phyloP scores from a whole-genome alignment of 1,284 basidiomycete species.

The Omphalotus olearius region DNA sequence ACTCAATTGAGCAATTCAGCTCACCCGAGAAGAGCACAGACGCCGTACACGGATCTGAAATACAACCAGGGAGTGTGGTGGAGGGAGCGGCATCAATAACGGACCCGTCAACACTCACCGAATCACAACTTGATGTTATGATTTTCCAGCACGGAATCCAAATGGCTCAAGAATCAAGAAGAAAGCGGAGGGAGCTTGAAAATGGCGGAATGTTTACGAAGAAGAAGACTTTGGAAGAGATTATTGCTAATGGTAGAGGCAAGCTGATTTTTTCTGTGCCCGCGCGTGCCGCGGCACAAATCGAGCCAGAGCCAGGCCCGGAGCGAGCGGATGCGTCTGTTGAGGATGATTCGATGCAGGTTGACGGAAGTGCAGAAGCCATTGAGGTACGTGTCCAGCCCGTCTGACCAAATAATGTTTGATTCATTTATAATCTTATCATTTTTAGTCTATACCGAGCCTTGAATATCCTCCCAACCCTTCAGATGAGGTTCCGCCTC shows the following conservation, averaged over 20 bases:
- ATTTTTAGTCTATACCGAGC: neutral
- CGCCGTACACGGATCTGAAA: too few species aligned
- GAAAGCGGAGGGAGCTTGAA: neutral
- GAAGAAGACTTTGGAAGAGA: neutral
- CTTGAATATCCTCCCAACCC: neutral
- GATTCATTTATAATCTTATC: neutral
- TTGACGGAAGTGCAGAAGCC: neutral
- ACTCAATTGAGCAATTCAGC: neutral
- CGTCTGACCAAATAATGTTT: neutral
- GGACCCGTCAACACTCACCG: neutral
- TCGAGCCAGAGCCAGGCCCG: neutral
- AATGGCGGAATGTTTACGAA: neutral
- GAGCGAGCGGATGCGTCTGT: neutral
- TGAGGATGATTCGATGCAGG: too few species aligned
- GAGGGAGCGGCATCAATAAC: too few species aligned
- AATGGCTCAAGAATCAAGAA: neutral
- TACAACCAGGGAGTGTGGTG: too few species aligned
- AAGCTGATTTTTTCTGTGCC: neutral
- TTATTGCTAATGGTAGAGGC: neutral
- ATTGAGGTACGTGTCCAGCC: neutral
- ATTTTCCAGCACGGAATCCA: neutral
- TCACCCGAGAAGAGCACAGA: neutral
- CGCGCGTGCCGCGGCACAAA: too few species aligned
- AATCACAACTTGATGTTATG: conserved; percentile 1
- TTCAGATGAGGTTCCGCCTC: neutral